Conservation (phyloP, 2,329 filamentous ascomycete species). For the Pyrenophora graminea region DNA sequence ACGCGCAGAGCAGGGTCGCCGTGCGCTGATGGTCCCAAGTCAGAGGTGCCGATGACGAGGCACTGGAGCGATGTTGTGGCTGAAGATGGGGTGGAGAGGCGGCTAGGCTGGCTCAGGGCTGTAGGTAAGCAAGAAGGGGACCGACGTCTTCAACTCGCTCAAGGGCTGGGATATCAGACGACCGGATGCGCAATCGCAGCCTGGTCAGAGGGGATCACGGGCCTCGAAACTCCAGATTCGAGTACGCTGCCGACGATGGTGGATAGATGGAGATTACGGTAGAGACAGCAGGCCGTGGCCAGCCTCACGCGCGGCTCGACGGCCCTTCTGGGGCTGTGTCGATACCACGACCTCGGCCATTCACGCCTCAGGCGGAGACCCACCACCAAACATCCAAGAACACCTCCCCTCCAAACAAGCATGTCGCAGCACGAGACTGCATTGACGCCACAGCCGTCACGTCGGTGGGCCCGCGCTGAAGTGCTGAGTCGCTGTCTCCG, state of each 20-base stretch:
- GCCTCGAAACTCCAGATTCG: not conserved
- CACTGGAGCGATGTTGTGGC: conserved; percentile 10
- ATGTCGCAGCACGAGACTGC: conserved; percentile 7
- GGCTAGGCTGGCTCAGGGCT: conserved; percentile 1
- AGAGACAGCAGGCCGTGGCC: too few relatives aligned
- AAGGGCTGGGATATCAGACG: too few relatives aligned
- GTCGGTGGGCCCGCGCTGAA: not conserved
- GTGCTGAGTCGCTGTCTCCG: not conserved
- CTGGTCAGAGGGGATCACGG: not conserved
- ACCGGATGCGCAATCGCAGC: not conserved
- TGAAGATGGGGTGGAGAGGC: conserved; percentile 9
- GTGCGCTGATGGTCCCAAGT: conserved; percentile 5
- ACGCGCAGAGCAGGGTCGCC: conserved; percentile 6
- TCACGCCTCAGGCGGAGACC: conserved; percentile 8
- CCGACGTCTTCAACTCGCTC: not conserved
- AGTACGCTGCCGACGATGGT: too few relatives aligned
- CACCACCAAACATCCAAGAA: conserved; percentile 8
- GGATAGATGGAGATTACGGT: too few relatives aligned
- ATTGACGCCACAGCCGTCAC: conserved; percentile 5
- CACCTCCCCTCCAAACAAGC: conserved; percentile 1
- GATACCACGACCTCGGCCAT: conserved; percentile 1
- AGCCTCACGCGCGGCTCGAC: not conserved
- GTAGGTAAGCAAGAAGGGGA: conserved; percentile 1
- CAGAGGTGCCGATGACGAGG: conserved; percentile 12
- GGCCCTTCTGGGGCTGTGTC: conserved; percentile 12